Conservation (phyloP, 106 monocot species). For the Xerophyta viscosa region DNA sequence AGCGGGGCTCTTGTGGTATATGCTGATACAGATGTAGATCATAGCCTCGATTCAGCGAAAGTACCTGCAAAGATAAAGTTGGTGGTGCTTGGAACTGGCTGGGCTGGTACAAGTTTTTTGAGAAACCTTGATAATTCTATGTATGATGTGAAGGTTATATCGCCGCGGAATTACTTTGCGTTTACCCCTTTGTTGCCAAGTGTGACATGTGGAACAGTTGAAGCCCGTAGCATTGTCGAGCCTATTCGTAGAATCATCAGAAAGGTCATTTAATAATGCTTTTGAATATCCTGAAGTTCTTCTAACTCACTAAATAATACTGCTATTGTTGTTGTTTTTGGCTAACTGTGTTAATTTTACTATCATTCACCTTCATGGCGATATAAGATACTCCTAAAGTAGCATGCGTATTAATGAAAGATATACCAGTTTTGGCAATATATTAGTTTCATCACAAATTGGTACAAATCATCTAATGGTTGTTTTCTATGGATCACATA, state of each 20-base stretch:
- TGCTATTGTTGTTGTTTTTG: no score
- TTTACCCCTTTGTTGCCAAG: constrained; percentile 77
- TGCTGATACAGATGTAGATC: constrained; percentile 47
- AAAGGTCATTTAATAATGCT: constrained; percentile 23
- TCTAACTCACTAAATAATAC: no score
- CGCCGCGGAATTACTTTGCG: constrained; percentile 78
- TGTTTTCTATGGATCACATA: no score
- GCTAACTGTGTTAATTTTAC: no score
- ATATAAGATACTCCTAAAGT: no score
- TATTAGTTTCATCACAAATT: no score
- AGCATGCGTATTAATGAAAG: no score
- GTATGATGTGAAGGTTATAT: constrained; percentile 66
- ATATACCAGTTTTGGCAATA: no score
- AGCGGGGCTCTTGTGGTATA: constrained; percentile 65
- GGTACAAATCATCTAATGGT: no score
- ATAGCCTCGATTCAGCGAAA: constrained; percentile 15
- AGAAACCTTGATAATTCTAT: constrained; percentile 45
- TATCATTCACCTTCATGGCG: no score
- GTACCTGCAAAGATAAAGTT: constrained; percentile 51
- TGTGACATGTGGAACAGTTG: constrained; percentile 77
- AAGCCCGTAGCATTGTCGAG: constrained; percentile 65
- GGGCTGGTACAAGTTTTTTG: constrained; percentile 71
- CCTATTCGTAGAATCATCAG: constrained; percentile 55
- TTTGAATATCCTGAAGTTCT: no score
- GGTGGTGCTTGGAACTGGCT: constrained; percentile 75